A percentile compares a stretch with the other conserved stretches of the same genome.
Evolutionary conservation across 2,329 filamentous ascomycete genomes (phyloP).

Genomic region (Aspergillus neoniger): DNA sequence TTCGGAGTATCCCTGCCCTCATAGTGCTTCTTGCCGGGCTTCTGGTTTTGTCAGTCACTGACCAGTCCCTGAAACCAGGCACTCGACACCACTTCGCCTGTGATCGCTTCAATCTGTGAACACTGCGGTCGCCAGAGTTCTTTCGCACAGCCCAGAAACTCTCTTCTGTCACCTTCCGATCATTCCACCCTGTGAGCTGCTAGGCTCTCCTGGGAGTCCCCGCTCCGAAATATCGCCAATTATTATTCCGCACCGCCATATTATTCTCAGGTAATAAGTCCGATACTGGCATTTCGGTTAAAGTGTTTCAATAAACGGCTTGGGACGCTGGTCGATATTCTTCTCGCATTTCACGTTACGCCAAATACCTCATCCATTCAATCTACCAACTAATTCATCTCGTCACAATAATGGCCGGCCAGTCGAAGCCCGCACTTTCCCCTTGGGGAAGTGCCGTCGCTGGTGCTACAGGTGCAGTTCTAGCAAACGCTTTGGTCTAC

Average conservation of each 20-base stretch:
- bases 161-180: neutral
- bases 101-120: neutral
- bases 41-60: neutral
- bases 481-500: slow-evolving; percentile 94
- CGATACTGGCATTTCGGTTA: neutral
- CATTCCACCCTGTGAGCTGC: neutral
- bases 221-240: neutral
- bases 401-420: slow-evolving; percentile 50
- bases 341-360: neutral
- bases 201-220: neutral
- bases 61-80: neutral
- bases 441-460: slow-evolving; percentile 93
- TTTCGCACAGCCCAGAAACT: neutral
- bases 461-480: slow-evolving; percentile 86
- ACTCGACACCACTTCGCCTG: slow-evolving; percentile 1
- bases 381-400: neutral
- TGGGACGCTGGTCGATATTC: neutral
- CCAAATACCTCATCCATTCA: neutral
- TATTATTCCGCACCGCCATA: slow-evolving; percentile 5
- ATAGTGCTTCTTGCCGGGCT: neutral
- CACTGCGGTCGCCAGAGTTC: neutral
- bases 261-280: neutral
- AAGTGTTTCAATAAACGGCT: neutral
- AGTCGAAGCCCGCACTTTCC: slow-evolving; percentile 72
- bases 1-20: slow-evolving; percentile 4